These are phyloP conservation scores for Populus euphratica DNA, from an alignment of 345 rosid genomes.

Conservation along the genomic window DNA sequence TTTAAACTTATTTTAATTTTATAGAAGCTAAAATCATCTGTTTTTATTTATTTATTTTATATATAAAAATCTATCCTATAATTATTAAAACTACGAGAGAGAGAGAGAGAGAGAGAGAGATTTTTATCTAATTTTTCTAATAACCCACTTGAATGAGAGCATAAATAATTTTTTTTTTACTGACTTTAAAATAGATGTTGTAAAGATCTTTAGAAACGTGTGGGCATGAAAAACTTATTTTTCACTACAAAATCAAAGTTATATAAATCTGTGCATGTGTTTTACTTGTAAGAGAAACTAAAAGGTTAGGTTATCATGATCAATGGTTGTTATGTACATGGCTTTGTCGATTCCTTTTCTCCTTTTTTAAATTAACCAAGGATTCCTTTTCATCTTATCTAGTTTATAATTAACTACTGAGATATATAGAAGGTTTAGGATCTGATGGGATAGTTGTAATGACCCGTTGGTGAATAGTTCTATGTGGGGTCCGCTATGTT, in stretches of 20 bases:
- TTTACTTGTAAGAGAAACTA: background rate
- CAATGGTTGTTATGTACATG: background rate
- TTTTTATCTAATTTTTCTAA: constrained; percentile 3
- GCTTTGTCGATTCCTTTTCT: background rate
- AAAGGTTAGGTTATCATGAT: constrained; percentile 2
- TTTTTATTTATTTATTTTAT: too few species aligned
- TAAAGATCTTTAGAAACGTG: too few species aligned
- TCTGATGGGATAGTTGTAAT: background rate
- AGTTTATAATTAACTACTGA: background rate
- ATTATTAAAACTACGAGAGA: constrained; percentile 25
- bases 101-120: constrained; percentile 5
- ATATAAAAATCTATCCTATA: too few species aligned
- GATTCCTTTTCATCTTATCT: background rate
- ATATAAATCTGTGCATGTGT: too few species aligned
- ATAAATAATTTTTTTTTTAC: background rate
- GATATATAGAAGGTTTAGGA: background rate
- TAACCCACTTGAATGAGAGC: constrained; percentile 24
- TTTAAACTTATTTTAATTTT: too few species aligned
- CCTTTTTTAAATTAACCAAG: background rate
- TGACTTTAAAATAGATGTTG: background rate
- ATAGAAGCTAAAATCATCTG: too few species aligned
- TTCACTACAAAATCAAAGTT: too few species aligned
- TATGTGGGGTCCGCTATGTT: background rate
- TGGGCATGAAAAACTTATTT: too few species aligned
- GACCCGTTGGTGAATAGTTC: background rate